Evolutionary conservation across 805 yeast species (phyloP), one percentile per base, ranked within the genome.

Genomic region (Pichia scutulata): DNA sequence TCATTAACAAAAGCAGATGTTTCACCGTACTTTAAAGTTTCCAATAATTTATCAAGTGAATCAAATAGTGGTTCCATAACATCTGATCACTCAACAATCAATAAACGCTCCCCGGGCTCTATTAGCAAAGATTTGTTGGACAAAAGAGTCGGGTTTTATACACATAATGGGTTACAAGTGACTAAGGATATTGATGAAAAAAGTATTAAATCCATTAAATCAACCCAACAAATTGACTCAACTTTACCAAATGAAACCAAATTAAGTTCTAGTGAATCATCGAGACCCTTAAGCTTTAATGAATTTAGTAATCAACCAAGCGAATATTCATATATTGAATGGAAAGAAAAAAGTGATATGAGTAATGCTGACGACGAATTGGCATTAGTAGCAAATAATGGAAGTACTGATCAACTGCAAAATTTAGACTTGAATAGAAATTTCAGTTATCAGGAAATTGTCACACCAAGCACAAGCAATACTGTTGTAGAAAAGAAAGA

Each of bases 141-240:
- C 3, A 48, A 48, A 43, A 30, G 44, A 39, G 16, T n/a, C 6
- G 51, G 41, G 4, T 44, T 49, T 37, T 49, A 45, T 45, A 39
- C 39, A 7, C 46, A 45, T 37, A 25, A 18, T 4, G 48, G 48
- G 9, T 18, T 26, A 14, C 26, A 42, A 4, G 22, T 39, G 8
- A 39, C 39, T 33, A 23, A 22, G 12, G 13, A 23, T 2, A 16
- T n/a, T 33, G 39, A 22, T 16, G 39, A 28, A 16, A 18, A 8
- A 10, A 19, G 25, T 18, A 22, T 26, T 18, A 30, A 18, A n/a
- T 23, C 28, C 14, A 18, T n/a, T 7, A 24, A 9, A 33, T 33
- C 19, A 33, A 7, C n/a, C 3, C 5, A 28, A 28, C 33, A 28
- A 28, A 28, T 3, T 28, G 12, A 28, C 33, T 13, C 33, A 4